A percentile compares a stretch with the other conserved stretches of the same genome.
Conservation (phyloP, 495 filamentous ascomycete genomes). For the Talaromyces trachyspermus region DNA sequence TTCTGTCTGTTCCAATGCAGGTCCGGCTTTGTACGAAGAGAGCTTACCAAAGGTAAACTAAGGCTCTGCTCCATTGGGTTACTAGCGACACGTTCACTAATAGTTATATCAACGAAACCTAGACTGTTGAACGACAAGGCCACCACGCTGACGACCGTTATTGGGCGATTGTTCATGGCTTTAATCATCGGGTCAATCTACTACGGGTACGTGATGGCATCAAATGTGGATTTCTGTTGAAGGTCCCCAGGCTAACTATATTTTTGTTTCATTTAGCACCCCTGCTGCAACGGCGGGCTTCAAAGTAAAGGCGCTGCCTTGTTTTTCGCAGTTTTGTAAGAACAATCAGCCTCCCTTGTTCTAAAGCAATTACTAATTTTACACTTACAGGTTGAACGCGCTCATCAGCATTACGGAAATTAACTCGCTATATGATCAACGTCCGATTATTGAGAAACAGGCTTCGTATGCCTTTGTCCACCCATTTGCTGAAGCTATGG, state of each 20-base stretch:
- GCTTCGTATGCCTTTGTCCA: constrained; percentile 52
- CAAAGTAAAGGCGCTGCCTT: constrained; percentile 75
- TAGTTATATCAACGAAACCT: neutral
- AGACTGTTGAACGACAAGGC: constrained; percentile 67
- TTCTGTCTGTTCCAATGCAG: constrained; percentile 41
- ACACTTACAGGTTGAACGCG: constrained; percentile 43
- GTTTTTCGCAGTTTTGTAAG: constrained; percentile 73
- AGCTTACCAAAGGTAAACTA: constrained; percentile 39
- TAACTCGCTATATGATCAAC: constrained; percentile 45
- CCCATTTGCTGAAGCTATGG: constrained; percentile 48
- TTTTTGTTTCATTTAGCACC: constrained; percentile 18
- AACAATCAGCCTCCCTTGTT: too few species aligned
- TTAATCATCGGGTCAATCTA: constrained; percentile 84
- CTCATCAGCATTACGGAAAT: constrained; percentile 47
- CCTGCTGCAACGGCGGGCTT: constrained; percentile 51
- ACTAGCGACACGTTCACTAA: neutral
- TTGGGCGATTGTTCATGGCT: constrained; percentile 73
- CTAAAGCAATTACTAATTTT: neutral
- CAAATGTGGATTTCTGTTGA: neutral
- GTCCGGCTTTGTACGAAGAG: constrained; percentile 41
- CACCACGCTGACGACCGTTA: constrained; percentile 63
- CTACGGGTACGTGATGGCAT: constrained; percentile 49
- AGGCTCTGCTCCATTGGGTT: neutral
- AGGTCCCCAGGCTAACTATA: neutral
- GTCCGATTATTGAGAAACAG: constrained; percentile 56